A percentile compares a stretch with the other conserved stretches of the same genome.
These are phyloP conservation scores for Dothideomycetes sp. DNA, from an alignment of 2,329 filamentous ascomycete species.

Conservation along the genomic window DNA sequence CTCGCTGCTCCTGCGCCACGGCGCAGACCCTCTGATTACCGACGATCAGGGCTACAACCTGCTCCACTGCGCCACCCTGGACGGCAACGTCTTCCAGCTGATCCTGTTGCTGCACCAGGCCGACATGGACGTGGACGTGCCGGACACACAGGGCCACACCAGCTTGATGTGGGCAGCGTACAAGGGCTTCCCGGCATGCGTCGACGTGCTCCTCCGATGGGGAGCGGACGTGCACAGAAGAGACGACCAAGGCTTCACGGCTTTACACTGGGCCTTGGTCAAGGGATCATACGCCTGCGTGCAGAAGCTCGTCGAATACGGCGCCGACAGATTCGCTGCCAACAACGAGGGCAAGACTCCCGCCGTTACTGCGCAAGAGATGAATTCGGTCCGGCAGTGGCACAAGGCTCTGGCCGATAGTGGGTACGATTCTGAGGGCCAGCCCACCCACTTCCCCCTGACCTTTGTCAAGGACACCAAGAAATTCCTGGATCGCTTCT, in stretches of 20 bases:
- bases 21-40: constrained; percentile 83
- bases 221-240: constrained; percentile 84
- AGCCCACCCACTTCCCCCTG: constrained; percentile 62
- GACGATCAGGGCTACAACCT: constrained; percentile 98
- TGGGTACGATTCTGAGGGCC: constrained; percentile 72
- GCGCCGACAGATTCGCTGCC: constrained; percentile 82
- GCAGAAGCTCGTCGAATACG: constrained; percentile 90
- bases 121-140: constrained; percentile 84
- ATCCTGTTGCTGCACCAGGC: constrained; percentile 78
- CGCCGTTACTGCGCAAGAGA: constrained; percentile 71
- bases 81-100: constrained; percentile 86
- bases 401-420: constrained; percentile 71
- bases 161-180: constrained; percentile 98
- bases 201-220: constrained; percentile 88
- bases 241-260: constrained; percentile 89
- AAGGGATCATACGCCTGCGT: constrained; percentile 85
- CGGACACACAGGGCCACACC: constrained; percentile 84
- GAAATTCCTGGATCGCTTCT: constrained; percentile 69
- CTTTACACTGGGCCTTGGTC: constrained; percentile 91
- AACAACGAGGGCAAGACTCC: constrained; percentile 88
- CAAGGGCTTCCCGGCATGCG: constrained; percentile 86
- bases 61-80: constrained; percentile 90
- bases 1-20: constrained; percentile 79
- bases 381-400: constrained; percentile 78
- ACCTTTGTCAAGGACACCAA: constrained; percentile 66